A percentile compares a stretch with the other conserved stretches of the same genome.
These are phyloP conservation scores for Trypanosoma melophagium DNA, from an alignment of 208 protist genomes.

Conservation along the genomic window DNA sequence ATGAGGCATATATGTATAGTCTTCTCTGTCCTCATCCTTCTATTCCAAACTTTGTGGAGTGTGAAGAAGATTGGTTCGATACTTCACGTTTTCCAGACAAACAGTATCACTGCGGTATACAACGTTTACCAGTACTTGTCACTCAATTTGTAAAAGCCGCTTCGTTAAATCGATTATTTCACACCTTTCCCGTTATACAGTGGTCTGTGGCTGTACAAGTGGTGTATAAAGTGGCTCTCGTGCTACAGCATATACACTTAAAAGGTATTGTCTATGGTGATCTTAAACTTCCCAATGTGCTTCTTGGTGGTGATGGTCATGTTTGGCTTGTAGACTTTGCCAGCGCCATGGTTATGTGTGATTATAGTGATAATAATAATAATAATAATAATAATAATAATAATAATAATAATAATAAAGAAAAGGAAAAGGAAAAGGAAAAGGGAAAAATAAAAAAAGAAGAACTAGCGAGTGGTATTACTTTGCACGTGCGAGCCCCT, in stretches of 20 bases:
- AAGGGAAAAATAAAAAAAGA: background rate
- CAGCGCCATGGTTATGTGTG: conserved; percentile 17
- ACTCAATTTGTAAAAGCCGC: conserved; percentile 37
- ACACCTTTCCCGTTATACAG: conserved; percentile 28
- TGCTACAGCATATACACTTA: conserved; percentile 28
- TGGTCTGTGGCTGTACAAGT: conserved; percentile 28
- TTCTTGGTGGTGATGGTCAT: conserved; percentile 26
- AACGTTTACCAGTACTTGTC: conserved; percentile 29
- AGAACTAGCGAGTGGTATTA: conserved; percentile 20
- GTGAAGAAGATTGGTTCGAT: conserved; percentile 24
- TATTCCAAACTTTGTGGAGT: conserved; percentile 39
- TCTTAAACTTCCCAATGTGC: conserved; percentile 45
- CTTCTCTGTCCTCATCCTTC: conserved; percentile 25
- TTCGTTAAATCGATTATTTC: conserved; percentile 32
- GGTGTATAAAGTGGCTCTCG: conserved; percentile 13
- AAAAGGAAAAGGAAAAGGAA: too few species aligned
- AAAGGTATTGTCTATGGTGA: conserved; percentile 43
- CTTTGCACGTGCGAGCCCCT: conserved; percentile 33
- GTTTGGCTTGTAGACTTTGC: conserved; percentile 45
- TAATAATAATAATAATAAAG: background rate
- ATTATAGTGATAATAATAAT: background rate
- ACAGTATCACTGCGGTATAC: background rate
- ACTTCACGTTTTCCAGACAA: conserved; percentile 19
- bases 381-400: conserved; percentile 5
- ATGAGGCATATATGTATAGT: conserved; percentile 25